Base-by-base conservation (phyloP, 352 stramenopile species). In the Phytophthora pseudosyringae region DNA sequence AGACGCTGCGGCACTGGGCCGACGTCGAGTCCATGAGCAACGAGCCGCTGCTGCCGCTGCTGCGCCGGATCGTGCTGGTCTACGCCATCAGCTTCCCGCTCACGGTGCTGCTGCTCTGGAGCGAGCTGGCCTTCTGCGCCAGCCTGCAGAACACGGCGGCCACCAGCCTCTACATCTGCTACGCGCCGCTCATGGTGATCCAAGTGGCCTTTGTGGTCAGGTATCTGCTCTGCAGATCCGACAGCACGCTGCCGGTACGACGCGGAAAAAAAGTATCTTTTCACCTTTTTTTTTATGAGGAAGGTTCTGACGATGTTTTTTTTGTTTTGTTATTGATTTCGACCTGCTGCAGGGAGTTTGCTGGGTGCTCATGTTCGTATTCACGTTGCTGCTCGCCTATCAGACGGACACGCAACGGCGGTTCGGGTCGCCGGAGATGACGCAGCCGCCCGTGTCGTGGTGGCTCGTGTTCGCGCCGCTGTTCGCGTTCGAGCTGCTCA, bases 1-100 rank as follows among this genome's bases (percentile, higher is more conserved):
- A 82, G 72, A 74, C 82, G 55, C 51, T 95, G 39, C 75, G 84
- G 10, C 70, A 80, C 11, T 95, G 86, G 86, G 86, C 86, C 4
- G 86, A 95, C 21, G 73, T 91, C 4, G 86, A 95, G 29, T 75
- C 76, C 32, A 90, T 93, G 81, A 90, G 81, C 15, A 93, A 93
- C 49, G 86, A 95, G 63, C 86, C 86, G 38, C 62, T 95, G 39
- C 61, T 95, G 55, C 86, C 86, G 41, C 73, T 95, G 32, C 57
- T 95, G 50, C 77, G 84, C 32, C 72, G 86, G 29, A 90, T 95
- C 39, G 71, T 95, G 29, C 69, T 91, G 21, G 65, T 95, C 16
- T 95, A 95, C 64, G 80, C 76, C 33, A 74, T 93, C 40, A 93
- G 73, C 49, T 69, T 92, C 25, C 86, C 86, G 35, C 69, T 95